Percentiles rank a stretch among this genome's conserved stretches.
These are phyloP conservation scores for Arachis stenosperma DNA, from an alignment of 306 rosid species.

Conservation along the genomic window DNA sequence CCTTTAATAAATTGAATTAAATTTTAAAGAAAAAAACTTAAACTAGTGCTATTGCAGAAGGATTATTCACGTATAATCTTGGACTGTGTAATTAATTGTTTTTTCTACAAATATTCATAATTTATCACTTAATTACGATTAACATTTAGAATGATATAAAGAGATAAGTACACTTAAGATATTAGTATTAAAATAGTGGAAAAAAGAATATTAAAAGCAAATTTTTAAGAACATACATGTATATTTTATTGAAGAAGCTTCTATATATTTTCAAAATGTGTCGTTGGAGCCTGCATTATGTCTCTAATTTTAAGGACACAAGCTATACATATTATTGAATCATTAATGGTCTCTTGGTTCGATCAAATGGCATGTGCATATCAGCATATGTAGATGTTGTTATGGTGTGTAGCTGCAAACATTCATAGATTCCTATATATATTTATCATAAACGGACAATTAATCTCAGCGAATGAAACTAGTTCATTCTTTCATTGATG, in stretches of 20 bases:
- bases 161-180: too few species aligned
- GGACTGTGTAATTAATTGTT: too few species aligned
- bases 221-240: too few species aligned
- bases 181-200: too few species aligned
- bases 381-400: neutral
- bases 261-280: slow-evolving; percentile 20
- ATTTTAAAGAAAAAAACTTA: too few species aligned
- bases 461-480: neutral
- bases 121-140: too few species aligned
- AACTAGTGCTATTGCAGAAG: too few species aligned
- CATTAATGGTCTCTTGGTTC: slow-evolving; percentile 35
- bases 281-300: slow-evolving; percentile 37
- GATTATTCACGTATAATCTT: too few species aligned
- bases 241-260: slow-evolving; percentile 23
- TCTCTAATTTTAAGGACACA: slow-evolving; percentile 36
- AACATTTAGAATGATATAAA: too few species aligned
- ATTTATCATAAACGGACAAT: neutral
- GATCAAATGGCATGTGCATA: slow-evolving; percentile 32
- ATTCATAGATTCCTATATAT: slow-evolving; percentile 40
- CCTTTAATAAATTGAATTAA: too few species aligned
- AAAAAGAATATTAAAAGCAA: too few species aligned
- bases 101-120: too few species aligned
- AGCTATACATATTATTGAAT: slow-evolving; percentile 38
- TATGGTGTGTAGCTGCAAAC: slow-evolving; percentile 34
- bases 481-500: neutral